A percentile compares a stretch with the other conserved stretches of the same genome.
Conservation (phyloP, 306 rosid species). For the Herpetospermum pedunculosum region DNA sequence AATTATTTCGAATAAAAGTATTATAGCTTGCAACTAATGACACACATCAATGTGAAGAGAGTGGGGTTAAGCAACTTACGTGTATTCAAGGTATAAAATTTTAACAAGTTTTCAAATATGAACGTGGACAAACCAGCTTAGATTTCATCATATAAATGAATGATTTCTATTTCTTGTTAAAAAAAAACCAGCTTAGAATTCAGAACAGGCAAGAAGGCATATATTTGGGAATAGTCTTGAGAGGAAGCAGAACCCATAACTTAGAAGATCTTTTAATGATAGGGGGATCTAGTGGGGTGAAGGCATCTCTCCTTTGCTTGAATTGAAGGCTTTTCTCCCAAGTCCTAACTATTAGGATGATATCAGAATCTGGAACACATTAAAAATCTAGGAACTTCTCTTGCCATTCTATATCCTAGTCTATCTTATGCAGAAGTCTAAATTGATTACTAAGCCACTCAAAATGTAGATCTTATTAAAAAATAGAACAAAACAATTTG, state of each 20-base stretch:
- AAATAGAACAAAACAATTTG: background rate
- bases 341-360: background rate
- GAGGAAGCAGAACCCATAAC: background rate
- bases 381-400: background rate
- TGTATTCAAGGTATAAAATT: background rate
- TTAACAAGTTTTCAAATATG: background rate
- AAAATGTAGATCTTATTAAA: background rate
- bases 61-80: background rate
- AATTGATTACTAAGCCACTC: background rate
- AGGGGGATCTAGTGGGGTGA: background rate
- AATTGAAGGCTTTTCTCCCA: background rate
- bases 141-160: no score
- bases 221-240: background rate
- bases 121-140: background rate
- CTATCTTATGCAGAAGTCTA: background rate
- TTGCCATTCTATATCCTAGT: background rate
- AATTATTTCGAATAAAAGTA: slow-evolving; percentile 20
- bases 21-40: background rate
- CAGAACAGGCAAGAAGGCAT: background rate
- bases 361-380: background rate
- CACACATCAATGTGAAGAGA: background rate
- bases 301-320: background rate
- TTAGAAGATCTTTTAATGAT: background rate
- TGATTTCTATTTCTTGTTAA: no score
- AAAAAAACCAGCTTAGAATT: background rate